Evolutionary conservation across 163 green algal species (phyloP).

Genomic region (Scenedesmus sp.): DNA sequence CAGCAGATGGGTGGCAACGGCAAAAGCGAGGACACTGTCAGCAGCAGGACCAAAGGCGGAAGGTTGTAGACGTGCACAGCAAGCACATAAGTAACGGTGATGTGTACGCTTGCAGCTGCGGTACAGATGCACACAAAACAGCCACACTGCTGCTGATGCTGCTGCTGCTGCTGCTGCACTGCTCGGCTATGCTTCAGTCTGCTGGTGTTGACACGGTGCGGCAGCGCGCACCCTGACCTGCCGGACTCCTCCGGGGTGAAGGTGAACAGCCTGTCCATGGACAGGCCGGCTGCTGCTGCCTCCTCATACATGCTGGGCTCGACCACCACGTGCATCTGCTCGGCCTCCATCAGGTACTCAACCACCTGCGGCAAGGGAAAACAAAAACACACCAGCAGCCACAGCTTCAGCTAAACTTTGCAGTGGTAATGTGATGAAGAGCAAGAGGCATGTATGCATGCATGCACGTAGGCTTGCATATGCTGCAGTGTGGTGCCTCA

Average conservation of each 20-base stretch:
- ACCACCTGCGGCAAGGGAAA: constrained; percentile 27
- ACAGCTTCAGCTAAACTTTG: too few relatives aligned
- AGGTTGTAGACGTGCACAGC: background rate
- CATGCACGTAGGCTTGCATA: too few relatives aligned
- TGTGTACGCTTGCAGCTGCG: background rate
- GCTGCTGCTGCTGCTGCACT: constrained; percentile 17
- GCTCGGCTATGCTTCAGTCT: background rate
- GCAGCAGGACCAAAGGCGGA: background rate
- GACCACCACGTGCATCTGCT: constrained; percentile 52
- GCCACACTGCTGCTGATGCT: background rate
- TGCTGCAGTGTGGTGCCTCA: background rate
- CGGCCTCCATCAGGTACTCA: constrained; percentile 34
- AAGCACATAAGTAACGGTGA: background rate
- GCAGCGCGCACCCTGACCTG: constrained; percentile 17
- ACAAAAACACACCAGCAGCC: too few relatives aligned
- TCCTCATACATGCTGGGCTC: constrained; percentile 49
- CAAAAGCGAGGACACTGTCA: background rate
- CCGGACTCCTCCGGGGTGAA: constrained; percentile 29
- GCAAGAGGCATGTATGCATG: background rate
- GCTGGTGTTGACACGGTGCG: background rate
- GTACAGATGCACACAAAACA: background rate
- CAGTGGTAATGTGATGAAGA: too few relatives aligned
- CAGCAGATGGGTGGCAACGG: background rate
- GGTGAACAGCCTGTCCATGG: constrained; percentile 30
- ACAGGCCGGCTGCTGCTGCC: background rate